Evolutionary conservation across 208 protist species (phyloP).

Genomic region (Crithidia mellificae): DNA sequence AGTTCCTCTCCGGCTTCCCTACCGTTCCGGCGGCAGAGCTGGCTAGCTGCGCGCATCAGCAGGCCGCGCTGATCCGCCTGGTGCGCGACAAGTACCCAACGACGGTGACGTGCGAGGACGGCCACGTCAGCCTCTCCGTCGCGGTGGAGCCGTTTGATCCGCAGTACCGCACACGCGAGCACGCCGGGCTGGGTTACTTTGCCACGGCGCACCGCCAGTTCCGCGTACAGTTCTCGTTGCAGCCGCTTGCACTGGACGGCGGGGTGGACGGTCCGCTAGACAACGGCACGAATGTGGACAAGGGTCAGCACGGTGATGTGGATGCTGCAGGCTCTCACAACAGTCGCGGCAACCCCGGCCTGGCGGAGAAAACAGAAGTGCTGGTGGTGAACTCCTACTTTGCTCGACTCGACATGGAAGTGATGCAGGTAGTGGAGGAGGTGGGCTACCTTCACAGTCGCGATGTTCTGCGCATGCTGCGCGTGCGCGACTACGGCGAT

Average conservation of each 20-base stretch:
- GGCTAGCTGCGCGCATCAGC: constrained; percentile 23
- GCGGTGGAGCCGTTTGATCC: constrained; percentile 57
- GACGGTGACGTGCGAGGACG: constrained; percentile 48
- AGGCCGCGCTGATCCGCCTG: constrained; percentile 26
- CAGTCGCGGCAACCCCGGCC: neutral
- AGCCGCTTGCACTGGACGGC: constrained; percentile 17
- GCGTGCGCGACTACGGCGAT: constrained; percentile 37
- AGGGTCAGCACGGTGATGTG: neutral
- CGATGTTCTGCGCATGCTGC: constrained; percentile 58
- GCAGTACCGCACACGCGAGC: constrained; percentile 32
- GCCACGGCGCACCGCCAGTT: constrained; percentile 61
- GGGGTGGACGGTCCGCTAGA: no score
- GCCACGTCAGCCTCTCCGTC: constrained; percentile 50
- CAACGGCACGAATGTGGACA: no score
- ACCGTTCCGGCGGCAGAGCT: constrained; percentile 22
- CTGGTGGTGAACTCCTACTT: constrained; percentile 77
- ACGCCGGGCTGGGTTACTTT: constrained; percentile 52
- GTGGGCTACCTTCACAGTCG: constrained; percentile 62
- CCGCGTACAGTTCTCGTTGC: constrained; percentile 40
- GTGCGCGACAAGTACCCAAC: constrained; percentile 32
- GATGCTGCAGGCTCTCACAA: neutral
- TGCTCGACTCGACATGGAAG: constrained; percentile 51
- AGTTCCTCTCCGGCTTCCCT: constrained; percentile 45
- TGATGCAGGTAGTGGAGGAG: constrained; percentile 63
- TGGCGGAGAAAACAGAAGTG: constrained; percentile 26